These are phyloP conservation scores for Tremella mesenterica DNA, from an alignment of 768 basidiomycete species.

Conservation along the genomic window DNA sequence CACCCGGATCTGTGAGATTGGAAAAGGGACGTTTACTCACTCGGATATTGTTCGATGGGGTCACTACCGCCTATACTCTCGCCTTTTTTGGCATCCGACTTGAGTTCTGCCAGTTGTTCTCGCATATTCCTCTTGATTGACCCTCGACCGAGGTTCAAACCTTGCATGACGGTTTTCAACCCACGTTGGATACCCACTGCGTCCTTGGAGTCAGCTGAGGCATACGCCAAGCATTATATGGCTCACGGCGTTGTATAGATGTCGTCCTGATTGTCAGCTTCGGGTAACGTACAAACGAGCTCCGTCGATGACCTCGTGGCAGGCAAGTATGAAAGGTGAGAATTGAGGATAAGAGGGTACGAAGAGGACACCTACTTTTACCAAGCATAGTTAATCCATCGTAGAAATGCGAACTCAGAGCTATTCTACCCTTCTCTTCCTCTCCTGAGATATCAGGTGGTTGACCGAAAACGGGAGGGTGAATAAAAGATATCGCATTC, in stretches of 20 bases:
- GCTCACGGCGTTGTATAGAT: conserved; percentile 75
- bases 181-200: conserved; percentile 76
- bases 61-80: conserved; percentile 16
- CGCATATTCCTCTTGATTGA: conserved; percentile 72
- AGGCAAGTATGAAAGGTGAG: no score
- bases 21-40: conserved; percentile 16
- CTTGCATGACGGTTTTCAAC: conserved; percentile 54
- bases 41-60: conserved; percentile 20
- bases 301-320: no score
- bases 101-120: conserved; percentile 71
- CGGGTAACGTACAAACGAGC: no score
- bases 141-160: conserved; percentile 66
- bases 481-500: conserved; percentile 77
- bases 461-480: conserved; percentile 77
- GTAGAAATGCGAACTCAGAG: conserved; percentile 81
- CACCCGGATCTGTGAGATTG: no score
- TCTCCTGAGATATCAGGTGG: conserved; percentile 55
- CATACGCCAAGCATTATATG: neutral
- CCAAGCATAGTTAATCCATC: conserved; percentile 91
- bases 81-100: conserved; percentile 54
- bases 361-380: conserved; percentile 55
- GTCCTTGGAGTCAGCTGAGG: conserved; percentile 18
- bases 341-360: no score
- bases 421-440: conserved; percentile 55
- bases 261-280: conserved; percentile 37